These are phyloP conservation scores for Cladosporium halotolerans DNA, from an alignment of 2,329 filamentous ascomycete species.

Conservation along the genomic window DNA sequence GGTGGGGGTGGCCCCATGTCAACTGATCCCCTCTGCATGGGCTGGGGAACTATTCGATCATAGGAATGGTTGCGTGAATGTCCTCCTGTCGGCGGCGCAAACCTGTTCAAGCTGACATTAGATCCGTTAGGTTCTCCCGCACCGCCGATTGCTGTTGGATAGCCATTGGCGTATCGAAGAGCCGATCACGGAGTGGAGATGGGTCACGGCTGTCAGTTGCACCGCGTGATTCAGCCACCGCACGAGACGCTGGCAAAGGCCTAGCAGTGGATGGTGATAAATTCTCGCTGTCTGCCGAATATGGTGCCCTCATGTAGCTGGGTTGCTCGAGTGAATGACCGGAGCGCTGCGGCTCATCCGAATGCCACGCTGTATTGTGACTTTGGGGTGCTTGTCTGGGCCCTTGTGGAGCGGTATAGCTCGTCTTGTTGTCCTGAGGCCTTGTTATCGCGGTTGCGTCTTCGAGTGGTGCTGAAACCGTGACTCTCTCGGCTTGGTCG, in stretches of 20 bases:
- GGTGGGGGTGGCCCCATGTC: background rate
- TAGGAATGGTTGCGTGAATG: slow-evolving; percentile 1
- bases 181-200: slow-evolving; percentile 16
- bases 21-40: background rate
- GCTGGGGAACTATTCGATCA: background rate
- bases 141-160: background rate
- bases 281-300: slow-evolving; percentile 8
- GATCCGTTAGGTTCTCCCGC: slow-evolving; percentile 9
- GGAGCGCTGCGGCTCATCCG: background rate
- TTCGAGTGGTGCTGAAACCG: too few relatives aligned
- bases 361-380: background rate
- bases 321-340: slow-evolving; percentile 4
- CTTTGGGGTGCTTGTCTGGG: slow-evolving; percentile 10
- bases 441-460: background rate
- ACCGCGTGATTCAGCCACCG: slow-evolving; percentile 10
- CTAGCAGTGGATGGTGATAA: background rate
- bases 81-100: background rate
- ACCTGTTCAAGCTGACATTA: slow-evolving; percentile 12
- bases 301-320: slow-evolving; percentile 13
- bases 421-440: background rate
- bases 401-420: slow-evolving; percentile 4
- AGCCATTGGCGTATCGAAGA: background rate
- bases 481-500: too few relatives aligned
- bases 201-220: slow-evolving; percentile 11
- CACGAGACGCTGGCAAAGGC: slow-evolving; percentile 12